Conservation (phyloP, 441 rosid genomes). For the Pelargonium cotyledonis region DNA sequence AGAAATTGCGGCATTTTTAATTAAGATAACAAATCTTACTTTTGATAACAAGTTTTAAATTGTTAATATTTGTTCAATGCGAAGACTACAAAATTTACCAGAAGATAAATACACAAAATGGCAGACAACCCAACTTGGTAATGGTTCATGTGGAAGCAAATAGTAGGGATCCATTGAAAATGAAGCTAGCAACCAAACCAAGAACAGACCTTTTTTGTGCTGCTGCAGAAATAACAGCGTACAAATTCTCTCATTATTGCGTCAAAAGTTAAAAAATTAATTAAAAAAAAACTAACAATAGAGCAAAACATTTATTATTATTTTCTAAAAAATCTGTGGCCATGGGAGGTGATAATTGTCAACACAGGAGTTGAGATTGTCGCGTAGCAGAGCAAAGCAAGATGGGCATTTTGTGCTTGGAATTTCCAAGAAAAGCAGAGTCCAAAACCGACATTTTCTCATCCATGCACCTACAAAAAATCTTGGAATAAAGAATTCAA, state of each 20-base stretch:
- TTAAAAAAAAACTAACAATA: neutral
- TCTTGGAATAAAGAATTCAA: conserved; percentile 28
- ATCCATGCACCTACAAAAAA: neutral
- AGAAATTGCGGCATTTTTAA: too few relatives aligned
- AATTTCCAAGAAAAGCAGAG: conserved; percentile 14
- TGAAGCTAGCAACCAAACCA: too few relatives aligned
- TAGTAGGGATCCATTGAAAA: too few relatives aligned
- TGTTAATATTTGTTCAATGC: too few relatives aligned
- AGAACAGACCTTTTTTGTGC: neutral
- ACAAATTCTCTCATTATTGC: neutral
- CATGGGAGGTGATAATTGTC: conserved; percentile 9
- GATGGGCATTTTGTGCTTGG: neutral
- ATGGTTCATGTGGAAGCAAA: too few relatives aligned
- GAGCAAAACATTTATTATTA: too few relatives aligned
- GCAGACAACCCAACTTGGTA: too few relatives aligned
- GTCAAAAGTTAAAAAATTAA: neutral
- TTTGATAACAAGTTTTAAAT: too few relatives aligned
- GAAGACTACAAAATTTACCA: too few relatives aligned
- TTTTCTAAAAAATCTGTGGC: neutral
- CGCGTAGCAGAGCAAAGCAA: conserved; percentile 19
- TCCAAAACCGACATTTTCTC: conserved; percentile 19
- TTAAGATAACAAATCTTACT: too few relatives aligned
- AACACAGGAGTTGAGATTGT: conserved; percentile 16
- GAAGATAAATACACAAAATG: too few relatives aligned
- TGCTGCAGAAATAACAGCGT: neutral